Evolutionary conservation across 768 basidiomycete species (phyloP).

Genomic region (Russula sp.): DNA sequence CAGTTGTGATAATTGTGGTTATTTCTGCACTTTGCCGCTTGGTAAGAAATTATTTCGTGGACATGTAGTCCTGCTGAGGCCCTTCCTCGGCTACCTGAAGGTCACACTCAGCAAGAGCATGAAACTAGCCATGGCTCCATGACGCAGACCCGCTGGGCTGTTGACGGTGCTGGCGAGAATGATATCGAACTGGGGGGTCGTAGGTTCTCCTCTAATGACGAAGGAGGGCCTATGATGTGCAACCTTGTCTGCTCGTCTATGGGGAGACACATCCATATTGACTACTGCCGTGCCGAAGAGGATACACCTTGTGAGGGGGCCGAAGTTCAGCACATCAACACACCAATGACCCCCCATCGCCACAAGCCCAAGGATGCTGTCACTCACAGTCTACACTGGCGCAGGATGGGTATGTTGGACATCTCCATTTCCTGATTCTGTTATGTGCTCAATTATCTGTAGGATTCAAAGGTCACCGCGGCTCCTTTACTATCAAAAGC

Average conservation of each 20-base stretch:
- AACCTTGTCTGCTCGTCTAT: constrained; percentile 46
- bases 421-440: neutral
- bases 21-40: constrained; percentile 50
- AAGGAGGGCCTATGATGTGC: constrained; percentile 60
- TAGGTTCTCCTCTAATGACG: constrained; percentile 45
- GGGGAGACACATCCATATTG: constrained; percentile 52
- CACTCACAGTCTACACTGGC: constrained; percentile 50
- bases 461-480: constrained; percentile 48
- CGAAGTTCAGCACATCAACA: constrained; percentile 41
- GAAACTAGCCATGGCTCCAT: constrained; percentile 60
- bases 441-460: neutral
- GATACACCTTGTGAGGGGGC: constrained; percentile 34
- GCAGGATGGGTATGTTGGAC: constrained; percentile 41
- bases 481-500: neutral
- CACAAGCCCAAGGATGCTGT: constrained; percentile 44
- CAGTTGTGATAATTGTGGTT: constrained; percentile 50
- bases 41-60: constrained; percentile 29
- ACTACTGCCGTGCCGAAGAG: constrained; percentile 42
- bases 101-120: constrained; percentile 52
- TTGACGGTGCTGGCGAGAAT: constrained; percentile 45
- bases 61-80: neutral
- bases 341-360: constrained; percentile 40
- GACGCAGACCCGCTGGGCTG: constrained; percentile 48
- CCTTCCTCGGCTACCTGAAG: constrained; percentile 27
- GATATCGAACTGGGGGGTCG: constrained; percentile 47